A percentile compares a stretch with the other conserved stretches of the same genome.
phyloP scores from a whole-genome alignment of 768 basidiomycete species.

The Boletus bicolor region DNA sequence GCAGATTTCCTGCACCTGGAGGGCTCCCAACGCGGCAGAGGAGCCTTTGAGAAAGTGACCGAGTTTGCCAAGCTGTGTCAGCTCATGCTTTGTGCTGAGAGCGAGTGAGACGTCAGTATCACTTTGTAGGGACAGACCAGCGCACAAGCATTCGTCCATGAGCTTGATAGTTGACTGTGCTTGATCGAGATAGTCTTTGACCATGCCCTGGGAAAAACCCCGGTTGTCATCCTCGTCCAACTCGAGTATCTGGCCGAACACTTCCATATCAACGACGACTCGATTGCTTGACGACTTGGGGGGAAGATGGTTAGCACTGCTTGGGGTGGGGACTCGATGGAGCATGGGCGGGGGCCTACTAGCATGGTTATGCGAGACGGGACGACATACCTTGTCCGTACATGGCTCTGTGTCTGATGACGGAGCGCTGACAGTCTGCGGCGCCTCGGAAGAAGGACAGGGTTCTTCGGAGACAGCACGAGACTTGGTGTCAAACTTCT shows the following conservation, averaged over 20 bases:
- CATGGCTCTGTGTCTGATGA: constrained; percentile 22
- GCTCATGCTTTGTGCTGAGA: constrained; percentile 53
- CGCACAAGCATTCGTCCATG: constrained; percentile 82
- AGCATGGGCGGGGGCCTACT: not conserved
- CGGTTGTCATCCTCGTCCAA: constrained; percentile 80
- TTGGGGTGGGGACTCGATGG: not conserved
- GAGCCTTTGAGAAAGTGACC: constrained; percentile 99
- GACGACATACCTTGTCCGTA: constrained; percentile 28
- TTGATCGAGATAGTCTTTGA: constrained; percentile 76
- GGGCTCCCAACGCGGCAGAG: constrained; percentile 87
- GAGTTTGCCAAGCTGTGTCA: constrained; percentile 61
- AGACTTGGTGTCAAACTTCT: constrained; percentile 32
- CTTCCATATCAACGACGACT: constrained; percentile 72
- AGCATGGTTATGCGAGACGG: not conserved
- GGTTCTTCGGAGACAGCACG: constrained; percentile 31
- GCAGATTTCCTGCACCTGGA: constrained; percentile 78
- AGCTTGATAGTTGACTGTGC: constrained; percentile 68
- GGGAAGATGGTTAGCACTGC: constrained; percentile 7
- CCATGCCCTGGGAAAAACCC: constrained; percentile 80
- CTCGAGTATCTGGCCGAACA: constrained; percentile 84
- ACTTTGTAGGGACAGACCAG: constrained; percentile 22
- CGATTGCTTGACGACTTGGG: constrained; percentile 12
- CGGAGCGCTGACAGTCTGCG: constrained; percentile 1
- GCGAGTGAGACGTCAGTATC: constrained; percentile 12
- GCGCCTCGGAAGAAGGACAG: constrained; percentile 4